These are phyloP conservation scores for Pelargonium fulgidum DNA, from an alignment of 441 rosid genomes.

Conservation along the genomic window DNA sequence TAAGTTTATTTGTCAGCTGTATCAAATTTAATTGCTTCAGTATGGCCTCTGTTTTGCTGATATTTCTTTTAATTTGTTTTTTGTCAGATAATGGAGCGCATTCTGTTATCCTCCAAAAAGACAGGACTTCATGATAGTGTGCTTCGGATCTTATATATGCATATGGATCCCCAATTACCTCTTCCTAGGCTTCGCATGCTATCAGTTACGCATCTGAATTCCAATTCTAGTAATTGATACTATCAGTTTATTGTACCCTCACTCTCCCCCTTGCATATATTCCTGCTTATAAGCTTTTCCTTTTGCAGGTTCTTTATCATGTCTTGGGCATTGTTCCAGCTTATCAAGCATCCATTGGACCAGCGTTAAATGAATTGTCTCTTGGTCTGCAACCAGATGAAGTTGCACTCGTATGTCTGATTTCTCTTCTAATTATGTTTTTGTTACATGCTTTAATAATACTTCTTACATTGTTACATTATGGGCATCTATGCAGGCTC, in stretches of 20 bases:
- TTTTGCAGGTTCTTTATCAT: slow-evolving; percentile 84
- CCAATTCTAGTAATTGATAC: slow-evolving; percentile 12
- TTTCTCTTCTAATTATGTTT: slow-evolving; percentile 18
- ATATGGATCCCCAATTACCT: slow-evolving; percentile 86
- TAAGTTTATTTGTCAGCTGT: slow-evolving; percentile 31
- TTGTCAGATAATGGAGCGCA: slow-evolving; percentile 83
- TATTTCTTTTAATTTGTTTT: slow-evolving; percentile 14
- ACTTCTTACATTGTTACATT: slow-evolving; percentile 8
- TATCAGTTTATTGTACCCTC: not conserved
- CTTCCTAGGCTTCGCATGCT: slow-evolving; percentile 97
- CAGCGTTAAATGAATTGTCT: slow-evolving; percentile 92
- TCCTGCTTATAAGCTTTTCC: slow-evolving; percentile 18
- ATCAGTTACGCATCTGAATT: slow-evolving; percentile 53
- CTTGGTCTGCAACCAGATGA: slow-evolving; percentile 83
- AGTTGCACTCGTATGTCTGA: slow-evolving; percentile 57
- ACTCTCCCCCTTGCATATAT: not conserved
- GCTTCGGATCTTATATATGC: slow-evolving; percentile 76
- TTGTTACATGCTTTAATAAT: slow-evolving; percentile 10
- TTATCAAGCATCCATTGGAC: slow-evolving; percentile 72
- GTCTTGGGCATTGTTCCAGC: slow-evolving; percentile 87
- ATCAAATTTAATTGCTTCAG: not conserved
- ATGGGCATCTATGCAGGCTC: slow-evolving; percentile 43
- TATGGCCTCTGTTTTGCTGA: slow-evolving; percentile 12
- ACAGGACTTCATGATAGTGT: slow-evolving; percentile 81
- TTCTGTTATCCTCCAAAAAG: slow-evolving; percentile 66